Evolutionary conservation across 495 filamentous ascomycete species (phyloP), one percentile per base, ranked within the genome.

Genomic region (Aspergillus sclerotiicarbonarius): DNA sequence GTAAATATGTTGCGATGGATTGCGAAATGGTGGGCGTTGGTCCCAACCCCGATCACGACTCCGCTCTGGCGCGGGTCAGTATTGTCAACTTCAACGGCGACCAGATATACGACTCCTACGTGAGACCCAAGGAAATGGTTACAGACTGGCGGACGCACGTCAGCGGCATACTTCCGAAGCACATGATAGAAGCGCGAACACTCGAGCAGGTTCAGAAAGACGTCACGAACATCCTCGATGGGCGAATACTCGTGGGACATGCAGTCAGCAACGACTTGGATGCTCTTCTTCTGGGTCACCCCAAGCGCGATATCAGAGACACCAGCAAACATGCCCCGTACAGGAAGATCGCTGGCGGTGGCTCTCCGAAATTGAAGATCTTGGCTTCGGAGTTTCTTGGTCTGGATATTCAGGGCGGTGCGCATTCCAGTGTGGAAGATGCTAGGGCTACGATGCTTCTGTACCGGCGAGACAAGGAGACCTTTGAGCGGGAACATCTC

Each of bases 21-120:
- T 98, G 94, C 72, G 94, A 98, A 75, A 98, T 98, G 94, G 93
- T 98, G 16, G 94, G 94, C 39, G 84, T 91, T 10, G 91, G 91
- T 2, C 84, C 87, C 1, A 78, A 81, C 33, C 80, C 80, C 4
- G 84, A 87, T 41, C 69, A 76, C 46, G 83, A 89, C 65, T 87
- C 86, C 10, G 83, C 82, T 3, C 82, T 98, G 31, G 94, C 95
- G 3, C 82, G 94, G 12, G 87, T 92, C 53, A 91, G 88, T 65
- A 77, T 95, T 20, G 91, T 96, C 64, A 96, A 96, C 66, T 98
- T 89, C 77, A 90, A 96, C 71, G 90, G 91, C 20, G 81, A 87
- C 39, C 88, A 95, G 62, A 68, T 98, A 45, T 92, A 96, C 76
- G 94, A 98, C 78, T 90, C 88, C 8, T 97, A 87, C 66, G 94